Conservation (phyloP, 2,329 filamentous ascomycete species). For the Epichloe sibirici region DNA sequence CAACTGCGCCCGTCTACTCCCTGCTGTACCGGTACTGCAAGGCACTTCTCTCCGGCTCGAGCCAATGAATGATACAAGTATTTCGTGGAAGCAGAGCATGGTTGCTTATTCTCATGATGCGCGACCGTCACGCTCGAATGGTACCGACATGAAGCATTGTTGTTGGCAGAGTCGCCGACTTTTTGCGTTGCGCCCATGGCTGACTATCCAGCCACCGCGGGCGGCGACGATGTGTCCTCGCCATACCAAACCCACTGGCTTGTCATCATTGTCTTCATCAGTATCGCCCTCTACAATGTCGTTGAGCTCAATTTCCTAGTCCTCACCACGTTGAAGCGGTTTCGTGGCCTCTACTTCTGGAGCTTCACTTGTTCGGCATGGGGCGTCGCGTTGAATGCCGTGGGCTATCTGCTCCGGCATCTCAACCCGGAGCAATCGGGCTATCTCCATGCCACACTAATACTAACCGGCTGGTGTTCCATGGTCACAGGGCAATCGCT, state of each 20-base stretch:
- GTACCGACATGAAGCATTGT: background rate
- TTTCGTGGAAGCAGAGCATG: background rate
- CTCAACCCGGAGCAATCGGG: constrained; percentile 4
- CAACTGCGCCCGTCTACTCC: no score
- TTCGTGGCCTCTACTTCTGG: constrained; percentile 21
- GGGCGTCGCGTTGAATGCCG: constrained; percentile 19
- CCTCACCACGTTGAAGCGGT: constrained; percentile 15
- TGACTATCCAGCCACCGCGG: background rate
- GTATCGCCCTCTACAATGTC: constrained; percentile 16
- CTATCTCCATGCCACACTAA: constrained; percentile 15
- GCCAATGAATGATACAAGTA: no score
- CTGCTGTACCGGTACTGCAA: no score
- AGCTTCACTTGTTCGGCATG: constrained; percentile 17
- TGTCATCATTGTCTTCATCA: constrained; percentile 12
- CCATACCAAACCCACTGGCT: background rate
- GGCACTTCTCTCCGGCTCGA: no score
- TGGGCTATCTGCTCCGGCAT: constrained; percentile 35
- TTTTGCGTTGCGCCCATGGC: background rate
- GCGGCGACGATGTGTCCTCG: background rate
- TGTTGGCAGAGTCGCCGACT: background rate
- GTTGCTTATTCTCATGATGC: background rate
- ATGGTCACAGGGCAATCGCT: constrained; percentile 51
- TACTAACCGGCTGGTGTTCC: constrained; percentile 20
- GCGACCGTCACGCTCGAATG: background rate
- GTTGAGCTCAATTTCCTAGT: constrained; percentile 18